Base-by-base conservation (phyloP, 345 rosid genomes). In the Anastatica hierochuntica region DNA sequence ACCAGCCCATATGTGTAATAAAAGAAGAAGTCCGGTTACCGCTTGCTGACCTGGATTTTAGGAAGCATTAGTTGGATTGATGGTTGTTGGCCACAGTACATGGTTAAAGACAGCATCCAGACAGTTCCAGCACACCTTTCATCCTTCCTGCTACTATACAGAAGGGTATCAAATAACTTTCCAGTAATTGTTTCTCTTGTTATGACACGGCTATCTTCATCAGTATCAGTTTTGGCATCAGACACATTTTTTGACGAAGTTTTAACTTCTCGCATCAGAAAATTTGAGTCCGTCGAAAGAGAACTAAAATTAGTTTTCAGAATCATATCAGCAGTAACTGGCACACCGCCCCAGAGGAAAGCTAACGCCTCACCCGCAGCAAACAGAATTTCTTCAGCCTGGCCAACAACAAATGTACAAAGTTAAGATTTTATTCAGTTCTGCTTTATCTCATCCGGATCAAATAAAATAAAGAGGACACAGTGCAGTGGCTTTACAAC, bases 41-140 rank as follows among this genome's bases (percentile, higher is more conserved):
- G 46, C 49, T 21, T 49, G 43, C 68, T 69, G 39, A 90, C 98
- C 98, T 90, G 98, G 64, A 90, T 90, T 78, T 90, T 87, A 24
- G 98, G 95, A 64, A 90, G 85, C 82, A 79, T 76, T 62, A 74
- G 74, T 69, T 87, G 98, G 70, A 90, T 80, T 69, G 79, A 72
- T 47, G 89, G 74, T 49, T 90, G 85, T 52, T 74, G 77, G 57
- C 98, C 98, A 68, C 89, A 87, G 69, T 90, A 90, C 86, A 87
- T 80, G 64, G 81, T 82, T 50, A 90, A 74, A 47, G 98, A 90
- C 48, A 87, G 67, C 49, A 90, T 70, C 98, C 96, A 90, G 51
- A 90, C 96, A 48, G 90, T 71, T 69, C 98, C 96, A 76, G 98
- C 87, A 71, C 96, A 87, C 40, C 96, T 80, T 83, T 90, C 98